These are phyloP conservation scores for Penicillium expansum DNA, from an alignment of 2,329 filamentous ascomycete species.

Conservation along the genomic window DNA sequence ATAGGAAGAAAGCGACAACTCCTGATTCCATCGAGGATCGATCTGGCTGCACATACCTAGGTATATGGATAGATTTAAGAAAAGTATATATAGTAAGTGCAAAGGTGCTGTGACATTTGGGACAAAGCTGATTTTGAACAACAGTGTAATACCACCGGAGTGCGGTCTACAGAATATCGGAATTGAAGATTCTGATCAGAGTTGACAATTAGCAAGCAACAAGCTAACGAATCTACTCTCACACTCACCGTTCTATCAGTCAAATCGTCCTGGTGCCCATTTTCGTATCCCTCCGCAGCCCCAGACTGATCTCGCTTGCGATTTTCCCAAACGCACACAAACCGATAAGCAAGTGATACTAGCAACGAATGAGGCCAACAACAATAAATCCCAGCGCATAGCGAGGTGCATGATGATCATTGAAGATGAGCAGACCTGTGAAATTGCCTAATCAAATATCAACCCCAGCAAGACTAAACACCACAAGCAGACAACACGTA, in stretches of 20 bases:
- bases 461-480: neutral
- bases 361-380: constrained; percentile 34
- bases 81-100: neutral
- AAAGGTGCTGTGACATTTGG: neutral
- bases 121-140: neutral
- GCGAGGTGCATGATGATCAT: constrained; percentile 16
- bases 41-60: neutral
- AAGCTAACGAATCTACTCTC: neutral
- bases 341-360: constrained; percentile 44
- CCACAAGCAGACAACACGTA: neutral
- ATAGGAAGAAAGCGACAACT: neutral
- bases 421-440: constrained; percentile 46
- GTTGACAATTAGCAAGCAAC: neutral
- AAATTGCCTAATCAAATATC: constrained; percentile 39
- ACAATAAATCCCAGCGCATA: constrained; percentile 22
- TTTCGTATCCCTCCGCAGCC: constrained; percentile 50
- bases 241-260: constrained; percentile 43
- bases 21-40: neutral
- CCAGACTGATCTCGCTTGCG: constrained; percentile 39
- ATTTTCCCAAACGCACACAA: constrained; percentile 48
- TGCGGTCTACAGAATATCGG: neutral
- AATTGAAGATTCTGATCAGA: neutral
- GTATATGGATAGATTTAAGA: neutral
- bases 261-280: constrained; percentile 54
- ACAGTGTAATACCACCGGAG: neutral